Base-by-base conservation (phyloP, 331 rosid genomes). In the Spiraea crenata region DNA sequence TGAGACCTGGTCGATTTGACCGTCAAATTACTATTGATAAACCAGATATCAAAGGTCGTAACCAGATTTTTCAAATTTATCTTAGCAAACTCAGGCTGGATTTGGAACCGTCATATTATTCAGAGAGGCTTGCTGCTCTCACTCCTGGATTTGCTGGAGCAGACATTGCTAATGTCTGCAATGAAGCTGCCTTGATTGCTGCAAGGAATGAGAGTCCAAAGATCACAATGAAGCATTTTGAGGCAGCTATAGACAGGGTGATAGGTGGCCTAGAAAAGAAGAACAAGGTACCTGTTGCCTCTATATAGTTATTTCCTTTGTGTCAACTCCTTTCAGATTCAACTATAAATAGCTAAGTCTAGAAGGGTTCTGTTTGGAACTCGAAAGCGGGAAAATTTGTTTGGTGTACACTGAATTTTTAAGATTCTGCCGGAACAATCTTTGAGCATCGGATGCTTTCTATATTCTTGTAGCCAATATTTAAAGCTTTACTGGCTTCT, bases 81-180 rank as follows among this genome's bases (percentile, higher is more conserved):
- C 67, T 89, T 77, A 89, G 82, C 55, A 93, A 79, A 79, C 81
- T 93, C 68, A 93, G 91, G 72, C 91, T 93, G 65, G 91, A 91
- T 74, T 87, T 61, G 6, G 85, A 82, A 69, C 95, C 99, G 50
- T 84, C 89, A n/a, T 89, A 65, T 78, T 93, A 62, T 79, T 91
- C 97, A 0, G 92, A 89, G 60, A 87, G 96, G 82, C 95, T 93
- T 63, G 99, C 97, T 16, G 97, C 99, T 44, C 90, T 87, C 52
- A 93, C 97, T 38, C 99, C 99, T 37, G 97, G 97, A 67, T 93
- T 93, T 83, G 92, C 95, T 57, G 99, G 99, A 68, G 97, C 97
- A 15, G 99, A 91, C 78, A 93, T 93, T 84, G 99, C 99, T 56
- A 91, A 93, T 82, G 92, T 93, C 45, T 91, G 97, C 73, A 91